Base-by-base conservation (phyloP, 2,329 filamentous ascomycete genomes). In the Fusarium mexicanum region DNA sequence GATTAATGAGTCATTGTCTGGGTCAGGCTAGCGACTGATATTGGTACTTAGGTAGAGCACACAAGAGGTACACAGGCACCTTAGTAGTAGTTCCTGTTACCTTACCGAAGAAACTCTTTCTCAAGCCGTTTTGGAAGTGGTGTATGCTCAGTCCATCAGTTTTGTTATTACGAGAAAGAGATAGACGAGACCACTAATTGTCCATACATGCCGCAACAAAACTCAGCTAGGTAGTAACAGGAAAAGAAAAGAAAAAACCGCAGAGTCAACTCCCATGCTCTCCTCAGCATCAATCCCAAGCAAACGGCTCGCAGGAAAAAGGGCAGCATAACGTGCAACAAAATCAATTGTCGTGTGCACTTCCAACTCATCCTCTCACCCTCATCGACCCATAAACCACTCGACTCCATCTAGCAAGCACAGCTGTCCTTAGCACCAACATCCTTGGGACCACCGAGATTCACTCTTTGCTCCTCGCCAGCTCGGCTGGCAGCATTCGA, bases 341-440 rank as follows among this genome's bases (percentile, higher is more conserved):
- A 73, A 78, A 78, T 61, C 58, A 70, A 65, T 69, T 61, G 60
- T 75, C 59, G 53, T 65, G 57, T 67, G 62, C 64, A 70, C 64
- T 59, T 64, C 59, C 58, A 51, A 55, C 29, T 71, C 46, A 44
- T 70, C 65, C 44, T 48, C 55, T 70, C 57, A 44, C 48, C 73
- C 63, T 66, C 57, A 50, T 37, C 70, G 59, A 64, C 57, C 53
- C 22, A 20, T 48, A 51, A 38, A 47, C 59, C 54, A 51, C 33
- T 41, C 31, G 37, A 37, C 40, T 51, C 67, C 38, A 48, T 64
- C 73, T 81, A 98, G 85, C 96, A 98, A 80, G 95, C 95, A 83
- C 96, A 98, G 50, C 93, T 92, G 80, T 98, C 95, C 86, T 97
- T 97, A 55, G 93, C 90, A n/a, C 90, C 91, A 75, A 89, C 89